A percentile compares a stretch with the other conserved stretches of the same genome.
Conservation (phyloP, 352 stramenopile genomes). For the Pythium vanterpoolii region DNA sequence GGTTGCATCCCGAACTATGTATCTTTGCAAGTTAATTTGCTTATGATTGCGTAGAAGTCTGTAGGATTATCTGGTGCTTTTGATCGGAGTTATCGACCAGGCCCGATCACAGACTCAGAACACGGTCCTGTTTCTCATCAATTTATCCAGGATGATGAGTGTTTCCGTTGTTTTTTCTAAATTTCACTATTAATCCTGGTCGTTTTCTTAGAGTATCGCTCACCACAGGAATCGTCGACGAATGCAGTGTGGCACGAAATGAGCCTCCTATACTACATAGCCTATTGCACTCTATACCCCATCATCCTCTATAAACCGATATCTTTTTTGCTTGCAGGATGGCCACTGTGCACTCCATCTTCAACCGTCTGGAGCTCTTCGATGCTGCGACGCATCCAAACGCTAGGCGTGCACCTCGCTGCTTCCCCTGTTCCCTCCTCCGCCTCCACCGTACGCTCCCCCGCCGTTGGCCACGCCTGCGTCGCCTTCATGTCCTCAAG, state of each 20-base stretch:
- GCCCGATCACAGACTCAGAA: no score
- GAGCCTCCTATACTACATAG: neutral
- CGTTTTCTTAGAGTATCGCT: no score
- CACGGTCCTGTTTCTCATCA: no score
- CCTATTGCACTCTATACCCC: neutral
- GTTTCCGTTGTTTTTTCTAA: no score
- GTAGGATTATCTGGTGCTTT: no score
- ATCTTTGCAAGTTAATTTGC: no score
- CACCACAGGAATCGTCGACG: neutral
- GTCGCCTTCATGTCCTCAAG: conserved; percentile 39
- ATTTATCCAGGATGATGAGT: no score
- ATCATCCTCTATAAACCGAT: neutral
- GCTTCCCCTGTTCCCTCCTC: neutral
- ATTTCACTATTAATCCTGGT: no score
- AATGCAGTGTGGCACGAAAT: neutral
- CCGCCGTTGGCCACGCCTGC: neutral
- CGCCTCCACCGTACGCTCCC: no score
- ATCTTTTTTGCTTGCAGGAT: neutral
- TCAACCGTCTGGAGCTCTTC: conserved; percentile 2
- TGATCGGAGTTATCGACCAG: no score
- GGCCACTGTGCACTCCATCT: conserved; percentile 3
- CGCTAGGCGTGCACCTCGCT: conserved; percentile 20
- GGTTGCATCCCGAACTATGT: no score
- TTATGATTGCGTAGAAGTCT: no score
- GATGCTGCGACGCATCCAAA: conserved; percentile 23